phyloP scores from a whole-genome alignment of 768 basidiomycete species.

The Scleroderma citrinum region DNA sequence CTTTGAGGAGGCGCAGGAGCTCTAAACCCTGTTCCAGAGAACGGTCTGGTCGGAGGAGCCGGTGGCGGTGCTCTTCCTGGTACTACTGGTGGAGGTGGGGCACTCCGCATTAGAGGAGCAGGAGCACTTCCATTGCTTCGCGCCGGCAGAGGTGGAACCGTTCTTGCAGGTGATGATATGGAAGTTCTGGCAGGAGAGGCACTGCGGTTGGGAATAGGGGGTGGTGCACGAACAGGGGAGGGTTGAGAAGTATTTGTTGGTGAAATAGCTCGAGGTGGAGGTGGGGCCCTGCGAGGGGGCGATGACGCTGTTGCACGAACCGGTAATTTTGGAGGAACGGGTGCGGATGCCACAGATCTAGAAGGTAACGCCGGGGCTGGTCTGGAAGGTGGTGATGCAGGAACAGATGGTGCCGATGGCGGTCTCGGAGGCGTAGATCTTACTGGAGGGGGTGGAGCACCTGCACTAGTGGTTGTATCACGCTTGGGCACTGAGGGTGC shows the following conservation, averaged over 20 bases:
- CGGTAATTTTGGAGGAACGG: constrained; percentile 40
- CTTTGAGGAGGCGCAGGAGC: constrained; percentile 38
- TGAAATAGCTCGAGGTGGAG: constrained; percentile 25
- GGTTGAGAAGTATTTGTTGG: constrained; percentile 20
- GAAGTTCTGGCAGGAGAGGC: constrained; percentile 14
- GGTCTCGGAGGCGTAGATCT: constrained; percentile 27
- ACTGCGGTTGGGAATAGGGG: constrained; percentile 25
- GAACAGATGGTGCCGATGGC: constrained; percentile 28
- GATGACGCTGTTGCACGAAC: constrained; percentile 28
- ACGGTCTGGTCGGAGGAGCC: constrained; percentile 39
- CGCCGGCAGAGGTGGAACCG: constrained; percentile 15
- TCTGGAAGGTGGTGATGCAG: constrained; percentile 32
- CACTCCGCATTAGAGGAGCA: constrained; percentile 28
- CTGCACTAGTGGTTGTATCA: constrained; percentile 26
- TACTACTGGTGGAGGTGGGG: constrained; percentile 31
- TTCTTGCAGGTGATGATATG: constrained; percentile 11
- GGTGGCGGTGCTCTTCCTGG: constrained; percentile 36
- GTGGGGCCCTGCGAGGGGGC: constrained; percentile 28
- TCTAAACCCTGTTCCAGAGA: constrained; percentile 25
- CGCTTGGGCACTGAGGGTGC: constrained; percentile 61
- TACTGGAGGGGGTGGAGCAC: constrained; percentile 17
- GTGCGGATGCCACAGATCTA: constrained; percentile 37
- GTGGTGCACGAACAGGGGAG: constrained; percentile 21
- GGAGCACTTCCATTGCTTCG: constrained; percentile 18
- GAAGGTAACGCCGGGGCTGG: constrained; percentile 32